Evolutionary conservation across 345 rosid species (phyloP), one percentile per base, ranked within the genome.

Genomic region (Acer campestre): DNA sequence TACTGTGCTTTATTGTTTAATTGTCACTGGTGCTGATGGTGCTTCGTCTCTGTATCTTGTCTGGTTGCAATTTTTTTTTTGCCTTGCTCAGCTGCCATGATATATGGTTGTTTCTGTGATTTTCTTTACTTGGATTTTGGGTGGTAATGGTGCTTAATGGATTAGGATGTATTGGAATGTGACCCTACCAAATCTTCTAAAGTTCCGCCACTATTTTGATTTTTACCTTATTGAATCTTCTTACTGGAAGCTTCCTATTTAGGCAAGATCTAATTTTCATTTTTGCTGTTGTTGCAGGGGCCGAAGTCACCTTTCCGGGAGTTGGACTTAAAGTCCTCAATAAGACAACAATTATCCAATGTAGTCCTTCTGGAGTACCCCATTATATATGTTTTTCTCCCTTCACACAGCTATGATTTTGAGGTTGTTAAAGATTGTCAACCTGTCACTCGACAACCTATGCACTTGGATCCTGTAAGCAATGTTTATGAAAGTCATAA

Each of bases 361-460:
- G 49, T 86, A 38, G 84, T 82, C 68, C 78, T 95, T 69, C 69
- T 93, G 70, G 99, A 95, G 84, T 90, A 92, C 85, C 99, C 99
- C 8, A 93, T 91, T 74, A 88, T 95, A 73, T 86, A 94, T 83
- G 93, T 96, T 29, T 88, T 88, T 79, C 99, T 94, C 66, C 90
- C 99, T 75, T 85, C 93, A 2, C 94, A 85, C 18, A 77, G 71
- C 61, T 84, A 16, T 67, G 87, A 88, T 79, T 92, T 94, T 86
- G 90, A 92, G 85, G 83, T 94, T 80, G 76, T 87, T 64, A 85
- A 82, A 81, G 86, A 81, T 65, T 53, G 71, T 2, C 14, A 51
- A 61, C 82, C 64, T 10, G 44, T 69, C 62, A 40, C 75, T 62
- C 44, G 40, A 0, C 76, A 81, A 75, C 73, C 81, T 10, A 80